Evolutionary conservation across 176 grass and related monocot species (phyloP).

Genomic region (Pontederia paniculata): DNA sequence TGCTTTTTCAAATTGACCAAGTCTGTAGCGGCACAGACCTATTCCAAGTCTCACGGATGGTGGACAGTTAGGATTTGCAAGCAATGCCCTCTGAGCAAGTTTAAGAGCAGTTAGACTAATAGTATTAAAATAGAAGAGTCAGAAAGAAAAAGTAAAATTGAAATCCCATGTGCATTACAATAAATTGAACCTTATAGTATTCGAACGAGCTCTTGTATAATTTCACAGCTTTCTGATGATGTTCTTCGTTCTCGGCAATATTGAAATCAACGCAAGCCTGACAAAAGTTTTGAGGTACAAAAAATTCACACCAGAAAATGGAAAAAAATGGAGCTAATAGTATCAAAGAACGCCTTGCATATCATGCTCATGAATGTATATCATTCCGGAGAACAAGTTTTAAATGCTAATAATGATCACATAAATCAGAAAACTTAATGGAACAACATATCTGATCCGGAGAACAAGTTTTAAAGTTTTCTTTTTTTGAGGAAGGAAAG

Average conservation of each 20-base stretch:
- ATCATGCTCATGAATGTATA: too few relatives aligned
- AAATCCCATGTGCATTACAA: neutral
- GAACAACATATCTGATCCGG: too few relatives aligned
- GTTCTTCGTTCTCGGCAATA: slow-evolving; percentile 59
- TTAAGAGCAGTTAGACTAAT: slow-evolving; percentile 4
- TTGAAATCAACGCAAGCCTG: slow-evolving; percentile 91
- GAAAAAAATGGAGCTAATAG: too few relatives aligned
- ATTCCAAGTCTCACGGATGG: slow-evolving; percentile 85
- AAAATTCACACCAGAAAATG: too few relatives aligned
- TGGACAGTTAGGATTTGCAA: slow-evolving; percentile 49
- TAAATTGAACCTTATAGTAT: slow-evolving; percentile 55
- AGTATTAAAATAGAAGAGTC: neutral
- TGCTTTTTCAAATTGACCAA: slow-evolving; percentile 81
- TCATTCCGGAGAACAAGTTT: too few relatives aligned
- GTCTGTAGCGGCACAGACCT: slow-evolving; percentile 84
- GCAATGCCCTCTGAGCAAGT: slow-evolving; percentile 47
- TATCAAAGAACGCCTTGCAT: too few relatives aligned
- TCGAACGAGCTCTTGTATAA: slow-evolving; percentile 65
- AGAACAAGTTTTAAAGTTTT: too few relatives aligned
- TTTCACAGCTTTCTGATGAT: slow-evolving; percentile 73
- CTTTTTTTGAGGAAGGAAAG: too few relatives aligned
- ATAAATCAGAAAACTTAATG: too few relatives aligned
- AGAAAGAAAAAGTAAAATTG: too few relatives aligned
- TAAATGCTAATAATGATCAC: too few relatives aligned
- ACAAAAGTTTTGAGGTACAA: neutral